A percentile compares a stretch with the other conserved stretches of the same genome.
These are phyloP conservation scores for Poronia punctata DNA, from an alignment of 495 filamentous ascomycete species.

Conservation along the genomic window DNA sequence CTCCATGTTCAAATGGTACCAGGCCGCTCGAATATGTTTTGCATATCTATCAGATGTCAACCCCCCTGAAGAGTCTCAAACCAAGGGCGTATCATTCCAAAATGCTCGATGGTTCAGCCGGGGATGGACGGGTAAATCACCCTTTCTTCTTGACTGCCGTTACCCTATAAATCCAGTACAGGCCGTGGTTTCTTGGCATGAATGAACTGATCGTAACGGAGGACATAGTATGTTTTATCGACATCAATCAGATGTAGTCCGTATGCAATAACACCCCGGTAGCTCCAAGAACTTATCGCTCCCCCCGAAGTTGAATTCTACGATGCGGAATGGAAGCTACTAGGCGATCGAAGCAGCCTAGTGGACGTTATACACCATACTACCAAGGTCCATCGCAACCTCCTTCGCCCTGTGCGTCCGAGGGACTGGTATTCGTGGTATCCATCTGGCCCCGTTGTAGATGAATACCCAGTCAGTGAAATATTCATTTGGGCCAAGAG, in stretches of 20 bases:
- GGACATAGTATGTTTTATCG: too few species aligned
- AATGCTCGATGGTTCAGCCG: neutral
- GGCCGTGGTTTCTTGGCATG: too few species aligned
- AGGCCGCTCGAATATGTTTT: slow-evolving; percentile 1
- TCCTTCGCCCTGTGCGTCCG: too few species aligned
- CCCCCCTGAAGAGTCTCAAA: neutral
- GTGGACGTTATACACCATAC: neutral
- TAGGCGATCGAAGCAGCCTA: slow-evolving; percentile 18
- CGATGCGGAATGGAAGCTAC: slow-evolving; percentile 4
- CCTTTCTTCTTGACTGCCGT: too few species aligned
- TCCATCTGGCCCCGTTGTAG: too few species aligned
- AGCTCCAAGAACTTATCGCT: slow-evolving; percentile 19
- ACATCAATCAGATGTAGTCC: too few species aligned
- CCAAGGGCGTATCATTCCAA: neutral
- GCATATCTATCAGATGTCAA: slow-evolving; percentile 5
- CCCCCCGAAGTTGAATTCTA: slow-evolving; percentile 21
- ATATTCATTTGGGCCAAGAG: slow-evolving; percentile 15
- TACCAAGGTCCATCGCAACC: too few species aligned
- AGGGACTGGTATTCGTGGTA: neutral
- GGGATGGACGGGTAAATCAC: too few species aligned
- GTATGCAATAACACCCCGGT: too few species aligned
- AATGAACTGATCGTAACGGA: too few species aligned
- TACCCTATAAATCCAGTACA: too few species aligned
- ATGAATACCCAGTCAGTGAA: slow-evolving; percentile 14
- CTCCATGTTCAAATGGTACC: slow-evolving; percentile 40